Base-by-base conservation (phyloP, 768 basidiomycete genomes). In the Pholiota microspora region DNA sequence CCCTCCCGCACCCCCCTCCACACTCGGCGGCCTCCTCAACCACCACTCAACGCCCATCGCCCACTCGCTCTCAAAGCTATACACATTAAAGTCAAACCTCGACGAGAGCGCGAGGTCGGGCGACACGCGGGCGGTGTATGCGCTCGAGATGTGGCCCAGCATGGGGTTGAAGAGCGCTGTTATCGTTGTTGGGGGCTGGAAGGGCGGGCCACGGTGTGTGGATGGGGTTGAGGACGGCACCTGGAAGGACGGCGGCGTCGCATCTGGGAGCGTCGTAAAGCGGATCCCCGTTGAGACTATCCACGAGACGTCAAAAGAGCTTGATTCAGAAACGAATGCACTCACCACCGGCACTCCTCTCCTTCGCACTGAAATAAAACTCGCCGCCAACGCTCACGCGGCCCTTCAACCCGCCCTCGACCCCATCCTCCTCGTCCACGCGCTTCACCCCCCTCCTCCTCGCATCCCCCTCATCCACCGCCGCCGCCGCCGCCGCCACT, bases 21-120 rank as follows among this genome's bases (percentile, higher is more conserved):
- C 68, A 10, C 70, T 62, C 16, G 69, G 71, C 4, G 77, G 73
- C 21, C 85, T 81, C 18, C 93, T 81, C 66, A 94, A 80, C 94
- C 93, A 97, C 92, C 93, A 97, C 68, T 98, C 95, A 1, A 90
- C 88, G 2, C 96, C 96, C 74, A 98, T 82, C 8, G 92, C 88
- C 88, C 94, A 89, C 68, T 98, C 95, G 69, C 92, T 94, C 61
- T 96, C 93, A 69, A 94, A 98, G 70, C 92, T 94, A 67, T 98
- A 97, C 24, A 95, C 83, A 64, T 98, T 98, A 73, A 98, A 94
- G 67, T 98, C 94, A 66, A 95, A 98, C 18, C 92, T 84, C 0
- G 92, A 89, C 47, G 91, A 91, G 16, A 98, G 68, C 0, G 92
- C 85, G 36, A 98, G 82, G 67, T 96, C 91, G 10, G 81, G 81